phyloP scores from a whole-genome alignment of 2,329 filamentous ascomycete species.

The Bipolaris sorokiniana region DNA sequence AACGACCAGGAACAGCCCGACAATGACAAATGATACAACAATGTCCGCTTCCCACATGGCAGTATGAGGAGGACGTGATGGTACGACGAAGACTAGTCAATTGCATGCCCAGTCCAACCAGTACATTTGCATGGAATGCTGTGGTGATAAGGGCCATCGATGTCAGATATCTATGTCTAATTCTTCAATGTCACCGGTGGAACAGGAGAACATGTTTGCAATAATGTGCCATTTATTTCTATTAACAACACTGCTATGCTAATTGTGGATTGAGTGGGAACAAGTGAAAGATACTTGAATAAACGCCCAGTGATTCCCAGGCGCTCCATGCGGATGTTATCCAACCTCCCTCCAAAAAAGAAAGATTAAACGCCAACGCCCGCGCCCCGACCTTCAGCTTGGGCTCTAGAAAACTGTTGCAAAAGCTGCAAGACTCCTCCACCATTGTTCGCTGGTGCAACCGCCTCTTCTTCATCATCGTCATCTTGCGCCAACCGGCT shows the following conservation, averaged over 20 bases:
- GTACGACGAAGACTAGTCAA: neutral
- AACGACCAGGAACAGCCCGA: constrained; percentile 37
- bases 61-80: neutral
- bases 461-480: constrained; percentile 55
- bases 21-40: constrained; percentile 44
- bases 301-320: constrained; percentile 8
- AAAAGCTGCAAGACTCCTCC: constrained; percentile 69
- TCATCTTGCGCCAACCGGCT: constrained; percentile 53
- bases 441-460: constrained; percentile 47
- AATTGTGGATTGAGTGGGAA: constrained; percentile 9
- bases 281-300: neutral
- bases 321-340: constrained; percentile 10
- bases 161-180: neutral
- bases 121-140: neutral
- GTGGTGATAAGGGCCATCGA: neutral
- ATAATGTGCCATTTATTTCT: neutral
- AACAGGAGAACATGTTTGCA: neutral
- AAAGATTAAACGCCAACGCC: constrained; percentile 39
- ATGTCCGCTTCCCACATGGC: neutral
- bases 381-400: constrained; percentile 56
- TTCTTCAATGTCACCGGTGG: neutral
- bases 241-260: constrained; percentile 5
- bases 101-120: neutral
- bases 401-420: constrained; percentile 70
- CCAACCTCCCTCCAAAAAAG: neutral